Base-by-base conservation (phyloP, 1,139 yeast species). In the Pichia sp. region DNA sequence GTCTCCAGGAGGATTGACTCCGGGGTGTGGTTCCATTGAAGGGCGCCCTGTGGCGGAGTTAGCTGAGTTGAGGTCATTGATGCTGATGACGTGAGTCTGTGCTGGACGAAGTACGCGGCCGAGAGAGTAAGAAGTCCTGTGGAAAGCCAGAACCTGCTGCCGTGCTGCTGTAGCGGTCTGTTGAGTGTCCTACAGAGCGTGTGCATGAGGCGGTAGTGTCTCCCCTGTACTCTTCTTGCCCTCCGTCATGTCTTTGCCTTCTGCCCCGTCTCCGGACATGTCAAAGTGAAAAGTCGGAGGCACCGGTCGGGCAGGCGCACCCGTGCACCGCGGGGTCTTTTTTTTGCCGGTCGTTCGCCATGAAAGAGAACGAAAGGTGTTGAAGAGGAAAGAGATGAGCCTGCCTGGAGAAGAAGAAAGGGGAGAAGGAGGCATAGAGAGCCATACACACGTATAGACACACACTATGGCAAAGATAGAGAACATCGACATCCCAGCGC, bases 21-120 rank as follows among this genome's bases (percentile, higher is more conserved):
- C 0, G 89, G 80, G 8, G 87, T 74, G 61, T 76, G 80, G 31
- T 74, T 70, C 95, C 95, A 87, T 41, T 66, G 58, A 31, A 88
- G 85, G n/a, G 85, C 77, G 1, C 64, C 49, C 34, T 63, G 68
- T 60, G 78, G 81, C 33, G 80, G 78, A 9, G 76, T 71, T 16
- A 46, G 49, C 1, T 10, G 9, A 12, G 53, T 29, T 10, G 55
- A 44, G 53, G 49, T 51, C 3, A 31, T 29, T 0, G 47, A 10
- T 9, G 16, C 30, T 41, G 55, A 29, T n/a, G 47, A 27, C n/a
- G 36, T 45, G 20, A 29, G 41, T 52, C 61, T 50, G 17, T 46
- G 31, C 46, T 60, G 60, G 16, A 56, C 12, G 14, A 50, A 46
- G 27, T 52, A 46, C 4, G 62, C 56, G 12, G 60, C 42, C 7